A percentile compares a stretch with the other conserved stretches of the same genome.
Evolutionary conservation across 257 asterid species (phyloP).

Genomic region (Solanum tarijense): DNA sequence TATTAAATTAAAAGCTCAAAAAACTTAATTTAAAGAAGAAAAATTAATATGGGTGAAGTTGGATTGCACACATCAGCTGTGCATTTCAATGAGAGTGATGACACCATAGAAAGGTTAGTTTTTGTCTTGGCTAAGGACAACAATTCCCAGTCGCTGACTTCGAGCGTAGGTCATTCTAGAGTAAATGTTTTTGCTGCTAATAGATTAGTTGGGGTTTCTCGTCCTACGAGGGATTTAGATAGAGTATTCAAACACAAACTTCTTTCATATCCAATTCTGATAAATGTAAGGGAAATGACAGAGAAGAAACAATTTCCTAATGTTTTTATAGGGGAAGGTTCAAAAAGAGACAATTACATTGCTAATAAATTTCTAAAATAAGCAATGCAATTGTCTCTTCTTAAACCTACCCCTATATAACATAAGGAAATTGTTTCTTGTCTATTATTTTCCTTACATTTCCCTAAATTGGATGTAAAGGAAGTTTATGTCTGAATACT

Average conservation of each 20-base stretch:
- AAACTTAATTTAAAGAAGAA: no score
- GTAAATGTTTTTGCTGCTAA: slow-evolving; percentile 21
- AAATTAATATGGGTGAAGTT: slow-evolving; percentile 15
- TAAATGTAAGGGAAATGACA: slow-evolving; percentile 34
- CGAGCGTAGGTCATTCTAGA: slow-evolving; percentile 42
- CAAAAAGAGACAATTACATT: slow-evolving; percentile 33
- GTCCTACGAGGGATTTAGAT: slow-evolving; percentile 34
- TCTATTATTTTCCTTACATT: slow-evolving; percentile 38
- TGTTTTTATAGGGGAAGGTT: slow-evolving; percentile 33
- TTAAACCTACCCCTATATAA: slow-evolving; percentile 36
- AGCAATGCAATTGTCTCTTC: slow-evolving; percentile 23
- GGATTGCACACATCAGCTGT: slow-evolving; percentile 67
- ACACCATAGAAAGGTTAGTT: slow-evolving; percentile 57
- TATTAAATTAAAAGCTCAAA: no score
- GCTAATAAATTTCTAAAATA: slow-evolving; percentile 46
- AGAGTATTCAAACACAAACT: slow-evolving; percentile 18
- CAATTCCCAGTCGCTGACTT: slow-evolving; percentile 49
- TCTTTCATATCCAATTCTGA: slow-evolving; percentile 40
- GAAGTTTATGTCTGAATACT: slow-evolving; percentile 16
- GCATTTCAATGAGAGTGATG: slow-evolving; percentile 56
- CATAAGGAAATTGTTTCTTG: slow-evolving; percentile 45
- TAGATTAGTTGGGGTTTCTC: slow-evolving; percentile 36
- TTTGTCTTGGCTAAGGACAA: slow-evolving; percentile 72
- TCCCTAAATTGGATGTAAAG: slow-evolving; percentile 38
- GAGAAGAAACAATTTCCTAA: slow-evolving; percentile 41